Conservation (phyloP, 1,284 basidiomycete genomes). For the Papiliotrema fonsecae region DNA sequence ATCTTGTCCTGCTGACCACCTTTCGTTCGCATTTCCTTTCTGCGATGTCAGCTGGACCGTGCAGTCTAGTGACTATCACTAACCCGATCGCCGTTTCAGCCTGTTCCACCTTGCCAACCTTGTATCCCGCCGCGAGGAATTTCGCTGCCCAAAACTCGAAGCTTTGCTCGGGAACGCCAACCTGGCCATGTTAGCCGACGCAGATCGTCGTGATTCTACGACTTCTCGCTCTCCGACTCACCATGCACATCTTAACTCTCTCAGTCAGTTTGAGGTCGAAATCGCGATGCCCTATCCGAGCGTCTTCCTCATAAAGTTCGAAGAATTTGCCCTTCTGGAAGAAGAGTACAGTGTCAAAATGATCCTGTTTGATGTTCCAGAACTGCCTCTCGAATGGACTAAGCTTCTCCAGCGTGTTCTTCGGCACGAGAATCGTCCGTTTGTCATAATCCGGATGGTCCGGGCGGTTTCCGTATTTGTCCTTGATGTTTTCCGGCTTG, state of each 20-base stretch:
- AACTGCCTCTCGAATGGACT: conserved; percentile 91
- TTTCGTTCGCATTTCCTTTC: conserved; percentile 55
- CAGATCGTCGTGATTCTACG: background rate
- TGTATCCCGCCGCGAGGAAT: conserved; percentile 66
- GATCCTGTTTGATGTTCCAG: conserved; percentile 96
- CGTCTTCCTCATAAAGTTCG: conserved; percentile 93
- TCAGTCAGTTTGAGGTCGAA: conserved; percentile 75
- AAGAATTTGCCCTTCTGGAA: conserved; percentile 70
- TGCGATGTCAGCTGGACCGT: conserved; percentile 7
- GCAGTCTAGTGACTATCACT: conserved; percentile 4
- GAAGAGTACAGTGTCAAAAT: conserved; percentile 90
- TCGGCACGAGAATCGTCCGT: conserved; percentile 78
- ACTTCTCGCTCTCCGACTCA: conserved; percentile 36
- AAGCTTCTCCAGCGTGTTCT: conserved; percentile 72
- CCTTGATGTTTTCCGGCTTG: conserved; percentile 49
- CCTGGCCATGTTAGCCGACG: too few relatives aligned
- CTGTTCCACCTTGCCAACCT: conserved; percentile 96
- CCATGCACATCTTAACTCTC: conserved; percentile 97
- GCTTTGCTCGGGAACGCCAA: conserved; percentile 90
- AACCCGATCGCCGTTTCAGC: conserved; percentile 77
- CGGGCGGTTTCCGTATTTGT: conserved; percentile 79
- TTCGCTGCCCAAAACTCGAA: conserved; percentile 63
- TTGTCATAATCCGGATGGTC: conserved; percentile 84
- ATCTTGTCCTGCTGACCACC: conserved; percentile 55
- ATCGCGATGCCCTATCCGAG: conserved; percentile 76